Conservation (phyloP, 257 asterid species). For the Primulina tabacum region DNA sequence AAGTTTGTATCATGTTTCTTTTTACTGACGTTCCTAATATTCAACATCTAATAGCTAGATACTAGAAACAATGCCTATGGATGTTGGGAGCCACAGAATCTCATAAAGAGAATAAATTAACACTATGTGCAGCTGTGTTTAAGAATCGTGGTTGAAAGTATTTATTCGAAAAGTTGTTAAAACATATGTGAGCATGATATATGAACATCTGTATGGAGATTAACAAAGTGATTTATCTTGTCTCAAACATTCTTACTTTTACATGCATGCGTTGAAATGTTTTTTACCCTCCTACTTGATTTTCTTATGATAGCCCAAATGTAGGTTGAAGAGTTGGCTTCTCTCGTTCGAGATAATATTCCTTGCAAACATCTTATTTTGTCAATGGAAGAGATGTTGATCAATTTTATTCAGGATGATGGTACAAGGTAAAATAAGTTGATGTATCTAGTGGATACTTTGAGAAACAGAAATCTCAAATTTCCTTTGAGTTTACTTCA, state of each 20-base stretch:
- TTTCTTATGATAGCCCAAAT: conserved; percentile 21
- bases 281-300: conserved; percentile 1
- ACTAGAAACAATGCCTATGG: background rate
- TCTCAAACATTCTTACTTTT: conserved; percentile 1
- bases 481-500: background rate
- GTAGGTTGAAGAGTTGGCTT: conserved; percentile 95
- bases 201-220: background rate
- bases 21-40: background rate
- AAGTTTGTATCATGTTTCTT: background rate
- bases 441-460: conserved; percentile 21
- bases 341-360: conserved; percentile 71
- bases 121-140: background rate
- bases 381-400: conserved; percentile 68
- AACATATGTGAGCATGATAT: background rate
- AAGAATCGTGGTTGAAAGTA: background rate
- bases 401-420: conserved; percentile 64
- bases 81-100: background rate
- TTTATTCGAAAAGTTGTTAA: background rate
- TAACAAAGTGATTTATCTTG: background rate
- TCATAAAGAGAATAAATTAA: background rate
- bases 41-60: background rate
- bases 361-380: conserved; percentile 83
- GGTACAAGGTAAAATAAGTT: conserved; percentile 56
- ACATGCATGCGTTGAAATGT: conserved; percentile 8
- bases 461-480: background rate